Evolutionary conservation across 2,329 filamentous ascomycete genomes (phyloP), one percentile per base, ranked within the genome.

Genomic region (Tolypocladium ophioglossoides): DNA sequence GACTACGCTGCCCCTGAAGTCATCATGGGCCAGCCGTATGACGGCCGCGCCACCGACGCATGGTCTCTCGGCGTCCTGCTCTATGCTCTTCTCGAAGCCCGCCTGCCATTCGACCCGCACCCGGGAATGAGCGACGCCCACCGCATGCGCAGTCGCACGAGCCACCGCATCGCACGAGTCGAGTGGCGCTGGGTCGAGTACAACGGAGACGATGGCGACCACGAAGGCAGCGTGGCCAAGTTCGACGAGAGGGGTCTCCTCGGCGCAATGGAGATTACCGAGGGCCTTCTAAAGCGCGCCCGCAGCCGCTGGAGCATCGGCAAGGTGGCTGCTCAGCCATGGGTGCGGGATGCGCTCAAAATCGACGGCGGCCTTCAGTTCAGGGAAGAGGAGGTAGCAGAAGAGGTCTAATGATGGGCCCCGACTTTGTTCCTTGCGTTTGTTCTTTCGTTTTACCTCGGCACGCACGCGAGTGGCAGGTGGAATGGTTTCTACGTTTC

Each of bases 1-100:
- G 94, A 99, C 71, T 99, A 99, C 67, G 92, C 92, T 2, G 92
- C 94, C 0, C 94, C 94, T 0, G 94, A 99, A 68, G 91, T 99
- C 48, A 86, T 99, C 53, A 89, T 99, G 77, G 92, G 92, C 27
- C 89, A 96, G 65, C 84, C 89, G 9, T 99, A 99, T 66, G 91
- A 97, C 67, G 94, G 94, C 35, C 88, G 90, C 39, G 83, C 86
- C 2, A 96, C 88, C 0, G 94, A 99, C 66, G 91, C 90, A 11
- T 99, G 94, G 94, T 95, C 92, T 0, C 78, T 97, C 1, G 94
- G 94, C 52, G 94, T 99, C 1, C 74, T 97, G 3, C 79, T 97
- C 0, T 99, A 97, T 67, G 91, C 94, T 2, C 80, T 97, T 4
- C 85, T 97, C 69, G 94, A 99, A 72, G 87, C 87, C n/a, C 81